A percentile compares a stretch with the other conserved stretches of the same genome.
phyloP scores from a whole-genome alignment of 768 basidiomycete species.

The Termitomyces sp. region DNA sequence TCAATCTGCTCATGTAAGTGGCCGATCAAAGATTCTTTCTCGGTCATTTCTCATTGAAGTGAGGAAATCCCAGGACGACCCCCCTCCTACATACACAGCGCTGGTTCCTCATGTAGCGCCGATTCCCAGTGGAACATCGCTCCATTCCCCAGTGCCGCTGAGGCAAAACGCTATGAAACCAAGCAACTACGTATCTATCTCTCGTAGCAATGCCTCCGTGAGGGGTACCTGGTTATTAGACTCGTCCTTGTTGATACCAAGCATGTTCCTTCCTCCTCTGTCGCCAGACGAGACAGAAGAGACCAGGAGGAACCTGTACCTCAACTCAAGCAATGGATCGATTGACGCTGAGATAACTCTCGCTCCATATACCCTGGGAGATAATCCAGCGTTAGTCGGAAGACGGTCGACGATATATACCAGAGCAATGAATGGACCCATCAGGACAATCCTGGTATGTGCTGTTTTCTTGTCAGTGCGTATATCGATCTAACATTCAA shows the following conservation, averaged over 20 bases:
- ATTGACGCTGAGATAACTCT: conserved; percentile 37
- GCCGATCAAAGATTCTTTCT: background rate
- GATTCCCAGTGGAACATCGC: background rate
- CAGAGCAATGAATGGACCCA: conserved; percentile 21
- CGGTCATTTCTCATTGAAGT: background rate
- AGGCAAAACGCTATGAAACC: conserved; percentile 20
- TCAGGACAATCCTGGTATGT: conserved; percentile 20
- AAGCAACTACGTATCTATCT: conserved; percentile 26
- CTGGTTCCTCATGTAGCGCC: conserved; percentile 1
- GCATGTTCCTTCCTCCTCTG: conserved; percentile 32
- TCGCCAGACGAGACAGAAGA: conserved; percentile 26
- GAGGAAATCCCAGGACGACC: conserved; percentile 12
- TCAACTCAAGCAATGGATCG: conserved; percentile 26
- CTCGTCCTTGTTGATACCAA: conserved; percentile 33
- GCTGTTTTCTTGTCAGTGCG: background rate
- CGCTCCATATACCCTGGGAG: conserved; percentile 9
- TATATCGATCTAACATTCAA: background rate
- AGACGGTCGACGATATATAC: conserved; percentile 14
- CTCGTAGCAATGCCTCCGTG: conserved; percentile 22
- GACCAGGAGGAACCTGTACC: conserved; percentile 32
- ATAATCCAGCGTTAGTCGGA: background rate
- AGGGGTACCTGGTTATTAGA: conserved; percentile 38
- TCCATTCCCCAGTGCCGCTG: background rate
- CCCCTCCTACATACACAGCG: conserved; percentile 16
- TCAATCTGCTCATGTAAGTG: conserved; percentile 2